Conservation (phyloP, 108 stramenopile species). For the Cyclotella sp. region DNA sequence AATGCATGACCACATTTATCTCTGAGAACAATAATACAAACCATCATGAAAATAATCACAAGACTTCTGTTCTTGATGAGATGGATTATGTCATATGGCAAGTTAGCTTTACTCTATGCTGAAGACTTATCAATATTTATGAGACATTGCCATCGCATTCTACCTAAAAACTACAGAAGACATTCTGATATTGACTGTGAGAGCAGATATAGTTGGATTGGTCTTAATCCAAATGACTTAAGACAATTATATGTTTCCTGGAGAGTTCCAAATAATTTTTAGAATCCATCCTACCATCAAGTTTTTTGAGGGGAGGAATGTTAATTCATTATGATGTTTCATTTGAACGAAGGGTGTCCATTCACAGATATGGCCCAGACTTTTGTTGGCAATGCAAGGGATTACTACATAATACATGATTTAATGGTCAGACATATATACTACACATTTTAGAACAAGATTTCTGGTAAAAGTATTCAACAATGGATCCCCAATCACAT, state of each 20-base stretch:
- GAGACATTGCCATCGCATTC: slow-evolving; percentile 7
- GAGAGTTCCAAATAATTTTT: slow-evolving; percentile 11
- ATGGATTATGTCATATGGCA: slow-evolving; percentile 23
- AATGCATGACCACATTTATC: no score
- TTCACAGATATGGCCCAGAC: no score
- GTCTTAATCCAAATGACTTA: no score
- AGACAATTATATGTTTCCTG: no score
- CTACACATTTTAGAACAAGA: no score
- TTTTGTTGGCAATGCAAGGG: no score
- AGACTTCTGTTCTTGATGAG: slow-evolving; percentile 12
- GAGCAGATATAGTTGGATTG: no score
- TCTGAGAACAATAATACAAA: no score
- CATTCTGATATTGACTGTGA: not conserved
- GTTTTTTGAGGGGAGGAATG: slow-evolving; percentile 20
- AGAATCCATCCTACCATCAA: slow-evolving; percentile 10
- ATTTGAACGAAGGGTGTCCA: no score
- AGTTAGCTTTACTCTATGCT: slow-evolving; percentile 31
- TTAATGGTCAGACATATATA: slow-evolving; percentile 17
- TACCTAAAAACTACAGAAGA: not conserved
- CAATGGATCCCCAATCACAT: slow-evolving; percentile 36
- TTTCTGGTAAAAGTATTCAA: slow-evolving; percentile 27
- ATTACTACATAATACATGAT: slow-evolving; percentile 18
- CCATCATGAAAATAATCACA: no score
- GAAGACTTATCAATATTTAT: slow-evolving; percentile 30
- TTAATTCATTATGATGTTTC: no score